phyloP scores from a whole-genome alignment of 805 yeast species.

The Isabelozyma pseudorhagii region DNA sequence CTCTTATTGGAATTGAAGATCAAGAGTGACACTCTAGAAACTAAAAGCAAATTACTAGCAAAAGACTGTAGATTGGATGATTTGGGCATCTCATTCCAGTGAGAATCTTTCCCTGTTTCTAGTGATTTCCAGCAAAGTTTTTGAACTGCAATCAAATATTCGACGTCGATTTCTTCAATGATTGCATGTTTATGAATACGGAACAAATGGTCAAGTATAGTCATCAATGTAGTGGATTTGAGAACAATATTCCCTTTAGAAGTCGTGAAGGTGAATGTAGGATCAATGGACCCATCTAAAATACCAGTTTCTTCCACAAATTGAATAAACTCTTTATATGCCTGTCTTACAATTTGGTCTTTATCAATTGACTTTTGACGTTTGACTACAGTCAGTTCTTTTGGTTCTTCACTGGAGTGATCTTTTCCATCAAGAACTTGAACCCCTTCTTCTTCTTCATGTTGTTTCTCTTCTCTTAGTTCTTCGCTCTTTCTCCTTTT shows the following conservation, averaged over 20 bases:
- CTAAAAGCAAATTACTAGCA: slow-evolving; percentile 23
- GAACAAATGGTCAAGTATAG: slow-evolving; percentile 21
- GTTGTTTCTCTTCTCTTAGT: too few species aligned
- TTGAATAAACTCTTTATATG: neutral
- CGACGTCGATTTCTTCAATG: slow-evolving; percentile 11
- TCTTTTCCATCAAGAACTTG: too few species aligned
- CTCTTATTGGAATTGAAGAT: slow-evolving; percentile 37
- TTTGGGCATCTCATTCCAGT: slow-evolving; percentile 13
- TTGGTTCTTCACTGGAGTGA: too few species aligned
- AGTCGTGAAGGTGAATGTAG: neutral
- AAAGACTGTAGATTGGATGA: slow-evolving; percentile 3
- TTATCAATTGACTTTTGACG: neutral
- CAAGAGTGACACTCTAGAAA: slow-evolving; percentile 36
- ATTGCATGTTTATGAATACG: slow-evolving; percentile 18
- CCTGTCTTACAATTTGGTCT: neutral
- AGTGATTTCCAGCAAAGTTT: slow-evolving; percentile 25
- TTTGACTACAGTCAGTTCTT: too few species aligned
- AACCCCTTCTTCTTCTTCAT: too few species aligned
- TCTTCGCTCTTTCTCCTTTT: too few species aligned
- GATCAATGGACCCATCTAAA: neutral
- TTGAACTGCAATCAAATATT: slow-evolving; percentile 16
- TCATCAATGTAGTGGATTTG: neutral
- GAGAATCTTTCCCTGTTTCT: slow-evolving; percentile 11
- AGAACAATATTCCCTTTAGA: neutral
- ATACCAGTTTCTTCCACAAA: neutral